phyloP scores from a whole-genome alignment of 805 yeast genomes.

The Saccharomycopsis schoenii region DNA sequence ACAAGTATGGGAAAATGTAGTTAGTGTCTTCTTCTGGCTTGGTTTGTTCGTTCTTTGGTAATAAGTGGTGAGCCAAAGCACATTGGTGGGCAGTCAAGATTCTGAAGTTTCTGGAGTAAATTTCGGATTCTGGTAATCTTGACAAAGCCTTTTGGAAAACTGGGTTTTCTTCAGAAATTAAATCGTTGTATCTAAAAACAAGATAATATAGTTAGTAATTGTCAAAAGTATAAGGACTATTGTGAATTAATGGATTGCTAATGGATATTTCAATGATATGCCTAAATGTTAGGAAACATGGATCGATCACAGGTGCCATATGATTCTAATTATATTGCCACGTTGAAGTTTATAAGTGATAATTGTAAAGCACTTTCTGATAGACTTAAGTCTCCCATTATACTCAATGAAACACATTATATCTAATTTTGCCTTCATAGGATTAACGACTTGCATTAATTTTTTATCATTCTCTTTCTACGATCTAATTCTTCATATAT shows the following conservation, averaged over 20 bases:
- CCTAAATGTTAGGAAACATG: no score
- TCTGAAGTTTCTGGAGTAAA: slow-evolving; percentile 89
- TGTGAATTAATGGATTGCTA: neutral
- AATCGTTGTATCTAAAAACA: slow-evolving; percentile 59
- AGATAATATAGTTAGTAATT: slow-evolving; percentile 11
- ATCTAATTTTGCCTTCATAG: no score
- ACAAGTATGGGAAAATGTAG: slow-evolving; percentile 78
- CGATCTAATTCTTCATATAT: no score
- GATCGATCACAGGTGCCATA: no score
- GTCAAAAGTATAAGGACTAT: neutral
- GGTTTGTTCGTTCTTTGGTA: slow-evolving; percentile 72
- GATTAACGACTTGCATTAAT: no score
- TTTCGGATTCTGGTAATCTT: slow-evolving; percentile 77
- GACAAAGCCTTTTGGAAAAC: slow-evolving; percentile 75
- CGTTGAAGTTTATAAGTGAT: no score
- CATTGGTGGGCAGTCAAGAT: slow-evolving; percentile 86
- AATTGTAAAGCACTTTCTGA: no score
- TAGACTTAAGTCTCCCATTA: no score
- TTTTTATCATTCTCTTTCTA: no score
- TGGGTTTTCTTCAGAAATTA: slow-evolving; percentile 81
- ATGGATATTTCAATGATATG: neutral
- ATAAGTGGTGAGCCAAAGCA: slow-evolving; percentile 70
- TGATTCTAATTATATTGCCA: no score
- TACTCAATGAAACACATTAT: no score
- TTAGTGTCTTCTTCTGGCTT: slow-evolving; percentile 73